Conservation (phyloP, 768 basidiomycete species). For the Solioccasus polychromus region DNA sequence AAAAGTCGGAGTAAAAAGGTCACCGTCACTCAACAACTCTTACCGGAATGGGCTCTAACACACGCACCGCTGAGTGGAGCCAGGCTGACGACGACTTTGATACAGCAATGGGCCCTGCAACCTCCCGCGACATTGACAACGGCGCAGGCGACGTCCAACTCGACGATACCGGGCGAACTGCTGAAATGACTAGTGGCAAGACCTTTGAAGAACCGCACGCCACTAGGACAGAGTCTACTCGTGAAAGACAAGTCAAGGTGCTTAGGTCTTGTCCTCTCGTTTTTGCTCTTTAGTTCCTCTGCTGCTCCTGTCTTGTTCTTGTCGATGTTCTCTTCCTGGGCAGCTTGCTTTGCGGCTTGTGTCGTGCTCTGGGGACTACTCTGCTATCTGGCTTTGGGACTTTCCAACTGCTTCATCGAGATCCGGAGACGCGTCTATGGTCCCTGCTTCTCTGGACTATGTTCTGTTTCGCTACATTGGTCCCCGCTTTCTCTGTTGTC, state of each 20-base stretch:
- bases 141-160: slow-evolving; percentile 42
- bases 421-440: slow-evolving; percentile 25
- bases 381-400: slow-evolving; percentile 22
- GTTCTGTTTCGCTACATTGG: slow-evolving; percentile 34
- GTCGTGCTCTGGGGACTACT: slow-evolving; percentile 17
- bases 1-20: not conserved
- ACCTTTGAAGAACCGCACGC: slow-evolving; percentile 46
- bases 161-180: slow-evolving; percentile 19
- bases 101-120: slow-evolving; percentile 42
- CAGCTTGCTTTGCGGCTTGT: slow-evolving; percentile 14
- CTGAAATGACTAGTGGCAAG: slow-evolving; percentile 17
- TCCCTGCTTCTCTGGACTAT: slow-evolving; percentile 39
- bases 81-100: slow-evolving; percentile 46
- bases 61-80: slow-evolving; percentile 40
- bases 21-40: slow-evolving; percentile 2
- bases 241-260: slow-evolving; percentile 86
- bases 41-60: slow-evolving; percentile 23
- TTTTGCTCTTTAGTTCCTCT: slow-evolving; percentile 26
- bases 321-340: slow-evolving; percentile 19
- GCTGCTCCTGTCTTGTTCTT: slow-evolving; percentile 19
- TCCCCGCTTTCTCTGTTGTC: slow-evolving; percentile 43
- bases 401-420: slow-evolving; percentile 24
- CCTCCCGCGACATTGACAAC: slow-evolving; percentile 45
- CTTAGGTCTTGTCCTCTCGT: slow-evolving; percentile 63
- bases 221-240: slow-evolving; percentile 42